These are phyloP conservation scores for Hirschfeldia incana DNA, from an alignment of 345 rosid species.

Conservation along the genomic window DNA sequence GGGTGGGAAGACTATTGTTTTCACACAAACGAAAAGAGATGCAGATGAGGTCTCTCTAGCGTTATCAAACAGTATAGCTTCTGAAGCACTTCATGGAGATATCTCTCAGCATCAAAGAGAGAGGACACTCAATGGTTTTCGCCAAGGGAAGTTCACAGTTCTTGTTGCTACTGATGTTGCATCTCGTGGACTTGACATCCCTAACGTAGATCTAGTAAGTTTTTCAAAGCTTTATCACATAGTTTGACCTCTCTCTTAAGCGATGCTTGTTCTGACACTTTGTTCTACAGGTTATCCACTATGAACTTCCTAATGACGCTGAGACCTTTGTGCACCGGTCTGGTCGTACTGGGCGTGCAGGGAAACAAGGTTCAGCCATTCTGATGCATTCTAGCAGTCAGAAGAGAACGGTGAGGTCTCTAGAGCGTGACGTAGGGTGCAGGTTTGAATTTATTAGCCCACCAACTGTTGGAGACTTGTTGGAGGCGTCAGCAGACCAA, in stretches of 20 bases:
- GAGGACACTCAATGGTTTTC: constrained; percentile 86
- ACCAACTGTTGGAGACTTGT: constrained; percentile 68
- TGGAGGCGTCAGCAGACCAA: constrained; percentile 87
- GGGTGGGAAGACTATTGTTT: constrained; percentile 96
- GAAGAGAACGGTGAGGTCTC: constrained; percentile 81
- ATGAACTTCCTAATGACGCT: constrained; percentile 94
- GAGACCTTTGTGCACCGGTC: constrained; percentile 99
- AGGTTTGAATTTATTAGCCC: constrained; percentile 84
- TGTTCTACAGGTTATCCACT: constrained; percentile 75
- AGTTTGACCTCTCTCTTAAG: neutral
- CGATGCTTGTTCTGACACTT: constrained; percentile 19
- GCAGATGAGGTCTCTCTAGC: constrained; percentile 92
- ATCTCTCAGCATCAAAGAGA: constrained; percentile 98
- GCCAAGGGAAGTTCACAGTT: constrained; percentile 96
- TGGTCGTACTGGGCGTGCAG: constrained; percentile 99
- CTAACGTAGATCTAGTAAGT: constrained; percentile 89
- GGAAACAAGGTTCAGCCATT: constrained; percentile 91
- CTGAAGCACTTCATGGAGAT: constrained; percentile 98
- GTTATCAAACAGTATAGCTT: constrained; percentile 74
- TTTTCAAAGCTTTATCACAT: neutral
- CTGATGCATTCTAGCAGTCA: constrained; percentile 79
- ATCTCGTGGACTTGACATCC: constrained; percentile 98
- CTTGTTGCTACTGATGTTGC: constrained; percentile 99
- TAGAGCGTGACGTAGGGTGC: constrained; percentile 93
- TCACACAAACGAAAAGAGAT: constrained; percentile 91